Conservation (phyloP, 2,329 filamentous ascomycete species). For the Cryphonectria carpinicola region DNA sequence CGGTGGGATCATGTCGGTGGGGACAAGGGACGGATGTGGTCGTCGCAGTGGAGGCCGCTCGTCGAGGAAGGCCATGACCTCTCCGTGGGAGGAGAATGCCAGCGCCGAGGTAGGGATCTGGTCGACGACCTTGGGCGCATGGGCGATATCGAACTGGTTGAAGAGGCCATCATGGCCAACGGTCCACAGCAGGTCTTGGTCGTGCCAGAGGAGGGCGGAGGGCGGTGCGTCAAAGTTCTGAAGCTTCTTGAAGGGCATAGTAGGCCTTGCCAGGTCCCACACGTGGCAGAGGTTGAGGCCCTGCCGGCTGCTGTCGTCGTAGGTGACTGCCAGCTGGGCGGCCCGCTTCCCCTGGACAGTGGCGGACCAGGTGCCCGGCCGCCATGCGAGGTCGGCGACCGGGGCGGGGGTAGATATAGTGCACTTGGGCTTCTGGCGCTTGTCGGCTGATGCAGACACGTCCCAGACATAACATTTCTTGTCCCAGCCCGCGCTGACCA, state of each 20-base stretch:
- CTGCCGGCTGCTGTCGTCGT: conserved; percentile 60
- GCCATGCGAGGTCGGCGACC: conserved; percentile 63
- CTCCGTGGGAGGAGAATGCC: conserved; percentile 62
- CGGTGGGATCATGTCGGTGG: conserved; percentile 36
- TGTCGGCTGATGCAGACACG: conserved; percentile 61
- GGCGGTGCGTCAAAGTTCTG: conserved; percentile 63
- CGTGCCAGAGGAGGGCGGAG: conserved; percentile 63
- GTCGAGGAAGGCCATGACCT: conserved; percentile 65
- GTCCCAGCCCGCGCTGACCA: conserved; percentile 66
- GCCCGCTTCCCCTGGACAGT: conserved; percentile 62
- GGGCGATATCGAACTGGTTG: conserved; percentile 67
- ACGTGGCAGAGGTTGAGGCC: conserved; percentile 65
- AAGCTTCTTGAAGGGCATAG: conserved; percentile 69
- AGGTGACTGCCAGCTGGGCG: conserved; percentile 65
- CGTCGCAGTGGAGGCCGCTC: conserved; percentile 54
- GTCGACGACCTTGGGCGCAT: conserved; percentile 65
- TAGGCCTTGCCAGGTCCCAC: conserved; percentile 70
- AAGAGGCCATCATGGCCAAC: conserved; percentile 66
- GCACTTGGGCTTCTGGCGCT: conserved; percentile 67
- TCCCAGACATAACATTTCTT: conserved; percentile 69
- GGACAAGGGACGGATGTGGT: conserved; percentile 39
- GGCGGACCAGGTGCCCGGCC: conserved; percentile 68
- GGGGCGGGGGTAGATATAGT: conserved; percentile 64
- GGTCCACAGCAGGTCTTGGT: conserved; percentile 69
- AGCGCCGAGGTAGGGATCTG: conserved; percentile 64